Evolutionary conservation across 2,329 filamentous ascomycete species (phyloP).

Genomic region (Epicoccum nigrum): DNA sequence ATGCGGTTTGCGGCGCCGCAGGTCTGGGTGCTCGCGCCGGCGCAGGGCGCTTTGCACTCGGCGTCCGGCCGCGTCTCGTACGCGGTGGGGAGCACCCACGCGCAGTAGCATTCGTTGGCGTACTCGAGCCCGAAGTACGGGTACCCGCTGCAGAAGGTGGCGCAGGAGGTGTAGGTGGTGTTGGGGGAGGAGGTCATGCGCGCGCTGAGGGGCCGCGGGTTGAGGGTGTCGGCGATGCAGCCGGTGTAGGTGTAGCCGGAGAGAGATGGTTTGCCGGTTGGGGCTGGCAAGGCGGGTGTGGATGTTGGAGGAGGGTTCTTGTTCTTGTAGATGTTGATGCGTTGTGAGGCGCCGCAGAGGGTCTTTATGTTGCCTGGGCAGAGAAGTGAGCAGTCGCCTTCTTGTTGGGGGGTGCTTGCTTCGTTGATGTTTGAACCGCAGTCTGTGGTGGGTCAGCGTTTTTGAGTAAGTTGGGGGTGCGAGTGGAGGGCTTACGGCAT

Average conservation of each 20-base stretch:
- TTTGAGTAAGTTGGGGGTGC: background rate
- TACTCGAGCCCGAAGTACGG: slow-evolving; percentile 35
- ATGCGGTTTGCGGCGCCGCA: slow-evolving; percentile 30
- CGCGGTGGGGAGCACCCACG: slow-evolving; percentile 42
- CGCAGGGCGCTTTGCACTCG: slow-evolving; percentile 30
- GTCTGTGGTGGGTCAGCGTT: slow-evolving; percentile 1
- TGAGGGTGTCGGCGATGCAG: slow-evolving; percentile 25
- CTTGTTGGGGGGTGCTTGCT: slow-evolving; percentile 16
- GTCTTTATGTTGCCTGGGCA: slow-evolving; percentile 28
- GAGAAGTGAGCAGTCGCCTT: slow-evolving; percentile 24
- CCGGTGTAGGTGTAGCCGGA: slow-evolving; percentile 29
- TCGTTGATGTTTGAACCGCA: slow-evolving; percentile 29
- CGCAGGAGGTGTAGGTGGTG: slow-evolving; percentile 25
- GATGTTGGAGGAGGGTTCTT: slow-evolving; percentile 7
- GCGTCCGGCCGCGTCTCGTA: slow-evolving; percentile 5
- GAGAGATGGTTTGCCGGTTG: slow-evolving; percentile 18
- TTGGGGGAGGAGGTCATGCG: slow-evolving; percentile 8
- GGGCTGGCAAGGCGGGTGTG: slow-evolving; percentile 4
- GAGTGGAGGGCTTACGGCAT: slow-evolving; percentile 20
- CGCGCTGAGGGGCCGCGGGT: slow-evolving; percentile 21
- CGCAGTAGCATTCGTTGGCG: slow-evolving; percentile 46
- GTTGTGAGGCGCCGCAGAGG: slow-evolving; percentile 29
- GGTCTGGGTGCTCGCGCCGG: slow-evolving; percentile 16
- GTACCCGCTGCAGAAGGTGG: slow-evolving; percentile 29
- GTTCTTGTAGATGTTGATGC: slow-evolving; percentile 31